Percentiles rank a stretch among this genome's conserved stretches.
Conservation (phyloP, 345 rosid genomes). For the Nasturtium officinale region DNA sequence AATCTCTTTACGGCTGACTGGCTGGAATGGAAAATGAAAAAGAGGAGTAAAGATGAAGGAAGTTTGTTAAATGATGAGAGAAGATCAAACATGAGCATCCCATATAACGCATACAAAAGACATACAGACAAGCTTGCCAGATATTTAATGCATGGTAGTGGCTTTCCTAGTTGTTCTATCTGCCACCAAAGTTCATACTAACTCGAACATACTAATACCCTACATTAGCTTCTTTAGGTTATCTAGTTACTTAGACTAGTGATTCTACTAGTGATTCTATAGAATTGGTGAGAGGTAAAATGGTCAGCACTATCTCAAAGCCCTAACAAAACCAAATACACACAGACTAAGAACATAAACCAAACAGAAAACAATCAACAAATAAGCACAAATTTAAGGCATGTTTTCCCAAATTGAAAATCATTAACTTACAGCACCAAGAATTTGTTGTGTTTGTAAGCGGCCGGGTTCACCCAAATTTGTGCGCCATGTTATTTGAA, state of each 20-base stretch:
- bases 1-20: constrained; percentile 66
- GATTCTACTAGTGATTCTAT: background rate
- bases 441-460: constrained; percentile 95
- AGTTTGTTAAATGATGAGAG: constrained; percentile 4
- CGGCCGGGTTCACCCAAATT: constrained; percentile 99
- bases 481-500: constrained; percentile 96
- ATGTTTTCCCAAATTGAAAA: constrained; percentile 20
- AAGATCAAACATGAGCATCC: constrained; percentile 6
- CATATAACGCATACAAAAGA: constrained; percentile 10
- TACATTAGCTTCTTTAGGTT: constrained; percentile 1
- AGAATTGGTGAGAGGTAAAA: background rate
- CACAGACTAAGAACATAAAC: background rate
- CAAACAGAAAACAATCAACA: constrained; percentile 10
- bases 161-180: constrained; percentile 29
- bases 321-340: constrained; percentile 6
- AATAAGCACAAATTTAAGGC: background rate
- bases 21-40: constrained; percentile 45
- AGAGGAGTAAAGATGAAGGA: background rate
- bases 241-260: constrained; percentile 7
- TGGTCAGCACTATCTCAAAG: constrained; percentile 17
- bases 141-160: constrained; percentile 26
- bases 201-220: constrained; percentile 9
- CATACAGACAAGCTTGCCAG: constrained; percentile 6
- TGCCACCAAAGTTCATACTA: constrained; percentile 10
- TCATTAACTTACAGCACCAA: constrained; percentile 69